phyloP scores from a whole-genome alignment of 2,329 filamentous ascomycete genomes.

The Corinectria fuckeliana region DNA sequence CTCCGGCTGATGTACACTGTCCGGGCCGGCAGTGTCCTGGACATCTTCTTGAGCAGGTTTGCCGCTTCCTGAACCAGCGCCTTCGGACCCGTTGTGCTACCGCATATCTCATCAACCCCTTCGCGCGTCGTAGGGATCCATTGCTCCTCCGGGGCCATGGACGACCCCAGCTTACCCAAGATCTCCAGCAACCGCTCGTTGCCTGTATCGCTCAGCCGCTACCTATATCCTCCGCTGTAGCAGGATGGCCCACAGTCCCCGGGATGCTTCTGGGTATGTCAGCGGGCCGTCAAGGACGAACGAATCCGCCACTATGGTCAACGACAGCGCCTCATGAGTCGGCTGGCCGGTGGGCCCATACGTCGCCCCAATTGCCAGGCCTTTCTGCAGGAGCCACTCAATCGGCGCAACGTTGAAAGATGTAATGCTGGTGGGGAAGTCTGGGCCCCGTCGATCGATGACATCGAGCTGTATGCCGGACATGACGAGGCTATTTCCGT shows the following conservation, averaged over 20 bases:
- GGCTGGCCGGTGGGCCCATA: constrained; percentile 3
- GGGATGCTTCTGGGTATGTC: constrained; percentile 1
- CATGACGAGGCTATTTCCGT: constrained; percentile 1
- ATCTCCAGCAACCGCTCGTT: neutral
- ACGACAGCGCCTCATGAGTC: constrained; percentile 8
- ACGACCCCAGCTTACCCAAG: neutral
- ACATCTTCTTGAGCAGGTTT: neutral
- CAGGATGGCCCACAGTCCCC: constrained; percentile 4
- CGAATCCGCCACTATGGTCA: constrained; percentile 1
- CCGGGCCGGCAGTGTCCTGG: constrained; percentile 6
- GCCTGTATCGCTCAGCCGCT: neutral
- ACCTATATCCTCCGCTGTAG: neutral
- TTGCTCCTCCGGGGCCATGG: neutral
- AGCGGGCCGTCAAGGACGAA: constrained; percentile 7
- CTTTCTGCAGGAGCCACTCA: neutral
- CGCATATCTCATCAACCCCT: neutral
- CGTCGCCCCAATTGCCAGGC: neutral
- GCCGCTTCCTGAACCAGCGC: neutral
- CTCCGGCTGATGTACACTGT: neutral
- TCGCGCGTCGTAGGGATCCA: constrained; percentile 7
- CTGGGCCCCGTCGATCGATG: neutral
- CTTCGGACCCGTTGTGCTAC: neutral
- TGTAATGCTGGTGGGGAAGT: neutral
- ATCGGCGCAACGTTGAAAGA: neutral
- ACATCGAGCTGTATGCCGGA: constrained; percentile 4